Base-by-base conservation (phyloP, 192 early-diverging fungal genomes). In the Gaertneriomyces sp. region DNA sequence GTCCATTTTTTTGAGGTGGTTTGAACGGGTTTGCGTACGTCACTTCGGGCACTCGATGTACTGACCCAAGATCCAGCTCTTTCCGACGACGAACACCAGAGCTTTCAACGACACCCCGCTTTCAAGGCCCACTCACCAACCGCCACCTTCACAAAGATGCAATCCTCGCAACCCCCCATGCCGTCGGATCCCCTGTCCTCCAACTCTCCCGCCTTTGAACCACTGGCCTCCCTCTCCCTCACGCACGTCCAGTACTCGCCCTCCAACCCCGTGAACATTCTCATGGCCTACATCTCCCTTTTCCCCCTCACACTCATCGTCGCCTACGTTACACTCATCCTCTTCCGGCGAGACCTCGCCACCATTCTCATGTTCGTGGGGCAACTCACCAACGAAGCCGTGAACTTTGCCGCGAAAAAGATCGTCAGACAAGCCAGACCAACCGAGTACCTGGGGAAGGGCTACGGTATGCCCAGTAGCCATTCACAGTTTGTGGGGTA, bases 381-480 rank as follows among this genome's bases (percentile, higher is more conserved):
- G 0, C 92, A 93, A 69, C 65, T 92, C 6, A 11, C 70, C 6
- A 89, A 89, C 63, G 92, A 92, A 71, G 70, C 61, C 4, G 25
- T 90, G 6, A 91, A 90, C 65, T 62, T 69, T 40, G 61, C 78
- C 0, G 64, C 89, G 4, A 93, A 93, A 71, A 61, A 74, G 52
- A 59, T 70, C 20, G 70, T 91, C 50, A 77, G 76, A 58, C 66
- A 90, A 63, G 76, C 79, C 44, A 70, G 91, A 53, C 91, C 91
- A 4, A 81, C 76, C 50, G 89, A 73, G 40, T 83, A 86, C 64
- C 71, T 90, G 38, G 87, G 88, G 3, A 73, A 75, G 11, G 89
- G 88, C 6, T 92, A 93, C 70, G 92, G 90, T 5, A 93, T 93
- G 92, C 92, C 92, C 7, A 89, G 87, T 7, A 84, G 81, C 40